A percentile compares a stretch with the other conserved stretches of the same genome.
phyloP scores from a whole-genome alignment of 2,329 filamentous ascomycete species.

The Talaromyces sp. region DNA sequence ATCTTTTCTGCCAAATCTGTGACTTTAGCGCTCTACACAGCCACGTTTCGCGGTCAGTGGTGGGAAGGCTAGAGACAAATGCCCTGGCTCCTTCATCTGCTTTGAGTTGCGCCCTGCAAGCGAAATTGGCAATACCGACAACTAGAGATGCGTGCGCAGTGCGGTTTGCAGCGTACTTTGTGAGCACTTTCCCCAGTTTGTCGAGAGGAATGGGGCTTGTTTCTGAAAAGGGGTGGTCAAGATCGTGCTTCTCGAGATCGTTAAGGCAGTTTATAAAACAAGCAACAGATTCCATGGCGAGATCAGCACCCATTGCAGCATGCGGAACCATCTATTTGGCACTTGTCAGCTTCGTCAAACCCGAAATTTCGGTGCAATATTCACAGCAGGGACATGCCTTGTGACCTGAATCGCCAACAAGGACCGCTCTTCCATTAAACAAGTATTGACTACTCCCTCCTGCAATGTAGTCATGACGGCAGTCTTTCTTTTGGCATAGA shows the following conservation, averaged over 20 bases:
- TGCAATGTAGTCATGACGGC: constrained; percentile 2
- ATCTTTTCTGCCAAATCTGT: neutral
- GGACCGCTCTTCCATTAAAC: neutral
- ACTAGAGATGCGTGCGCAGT: neutral
- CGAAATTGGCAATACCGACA: neutral
- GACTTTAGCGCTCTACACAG: neutral
- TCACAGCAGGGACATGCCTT: neutral
- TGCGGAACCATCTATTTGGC: neutral
- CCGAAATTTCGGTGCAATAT: no score
- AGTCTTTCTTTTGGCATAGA: constrained; percentile 1
- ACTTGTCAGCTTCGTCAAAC: neutral
- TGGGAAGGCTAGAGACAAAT: neutral
- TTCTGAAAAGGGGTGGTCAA: neutral
- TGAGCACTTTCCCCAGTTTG: neutral
- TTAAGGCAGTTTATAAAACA: neutral
- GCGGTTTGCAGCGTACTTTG: neutral
- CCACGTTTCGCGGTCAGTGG: neutral
- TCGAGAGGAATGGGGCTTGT: neutral
- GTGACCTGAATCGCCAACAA: constrained; percentile 1
- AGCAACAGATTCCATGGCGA: constrained; percentile 1
- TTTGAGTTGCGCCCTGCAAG: neutral
- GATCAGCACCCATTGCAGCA: constrained; percentile 2
- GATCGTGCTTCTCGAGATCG: neutral
- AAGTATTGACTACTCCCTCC: neutral
- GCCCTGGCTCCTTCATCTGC: neutral